Evolutionary conservation across 306 rosid genomes (phyloP).

Genomic region (Dryas octopetala): DNA sequence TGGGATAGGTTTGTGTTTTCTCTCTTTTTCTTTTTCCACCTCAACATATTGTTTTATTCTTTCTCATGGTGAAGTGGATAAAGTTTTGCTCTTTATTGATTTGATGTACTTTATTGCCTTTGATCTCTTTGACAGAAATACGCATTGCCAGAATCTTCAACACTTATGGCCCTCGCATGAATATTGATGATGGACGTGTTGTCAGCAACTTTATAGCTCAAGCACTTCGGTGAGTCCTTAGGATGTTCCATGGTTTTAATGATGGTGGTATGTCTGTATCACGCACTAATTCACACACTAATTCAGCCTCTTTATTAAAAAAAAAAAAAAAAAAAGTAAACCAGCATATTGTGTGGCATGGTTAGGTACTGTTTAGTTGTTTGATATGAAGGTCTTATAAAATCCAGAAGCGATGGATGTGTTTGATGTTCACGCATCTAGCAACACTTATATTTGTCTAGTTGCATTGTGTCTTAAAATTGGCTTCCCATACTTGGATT

Average conservation of each 20-base stretch:
- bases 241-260: constrained; percentile 3
- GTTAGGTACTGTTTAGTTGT: neutral
- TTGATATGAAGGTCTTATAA: neutral
- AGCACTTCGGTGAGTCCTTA: constrained; percentile 72
- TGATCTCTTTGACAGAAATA: constrained; percentile 50
- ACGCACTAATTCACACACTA: too few relatives aligned
- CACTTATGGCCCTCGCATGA: constrained; percentile 99
- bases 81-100: neutral
- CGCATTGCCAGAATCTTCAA: constrained; percentile 95
- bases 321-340: too few relatives aligned
- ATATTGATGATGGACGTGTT: constrained; percentile 96
- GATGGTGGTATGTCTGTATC: neutral
- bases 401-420: neutral
- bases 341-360: too few relatives aligned
- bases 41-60: constrained; percentile 12
- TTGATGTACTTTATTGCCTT: constrained; percentile 11
- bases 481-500: constrained; percentile 7
- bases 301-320: too few relatives aligned
- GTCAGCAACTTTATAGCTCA: constrained; percentile 98
- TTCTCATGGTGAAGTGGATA: constrained; percentile 19
- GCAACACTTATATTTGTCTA: constrained; percentile 9
- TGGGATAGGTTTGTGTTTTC: constrained; percentile 57
- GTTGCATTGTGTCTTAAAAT: neutral
- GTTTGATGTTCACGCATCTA: too few relatives aligned
- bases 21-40: neutral